Percentiles rank a stretch among this genome's conserved stretches.
These are phyloP conservation scores for Melastoma candidum DNA, from an alignment of 441 rosid genomes.

Conservation along the genomic window DNA sequence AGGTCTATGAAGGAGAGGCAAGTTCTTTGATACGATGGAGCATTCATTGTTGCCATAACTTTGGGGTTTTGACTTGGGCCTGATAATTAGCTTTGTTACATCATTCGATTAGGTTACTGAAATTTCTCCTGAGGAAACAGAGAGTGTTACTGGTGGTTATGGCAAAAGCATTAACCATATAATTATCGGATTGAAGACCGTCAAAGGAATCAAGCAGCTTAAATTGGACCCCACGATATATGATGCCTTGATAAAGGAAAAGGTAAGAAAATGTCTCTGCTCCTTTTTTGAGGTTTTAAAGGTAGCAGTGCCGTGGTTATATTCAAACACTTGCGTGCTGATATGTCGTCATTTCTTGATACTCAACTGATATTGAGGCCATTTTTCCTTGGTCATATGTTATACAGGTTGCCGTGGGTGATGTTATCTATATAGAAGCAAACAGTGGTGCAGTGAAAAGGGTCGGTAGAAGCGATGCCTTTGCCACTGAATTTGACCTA, in stretches of 20 bases:
- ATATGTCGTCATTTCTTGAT: too few species aligned
- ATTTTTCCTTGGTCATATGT: background rate
- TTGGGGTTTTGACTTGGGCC: background rate
- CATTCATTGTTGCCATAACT: background rate
- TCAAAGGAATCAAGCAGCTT: conserved; percentile 93
- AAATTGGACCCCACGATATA: conserved; percentile 94
- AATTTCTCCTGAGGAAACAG: conserved; percentile 93
- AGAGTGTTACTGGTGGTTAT: conserved; percentile 85
- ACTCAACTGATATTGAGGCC: too few species aligned
- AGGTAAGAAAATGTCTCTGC: conserved; percentile 26
- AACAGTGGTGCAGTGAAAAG: conserved; percentile 97
- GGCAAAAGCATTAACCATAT: conserved; percentile 98
- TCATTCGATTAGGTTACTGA: conserved; percentile 61
- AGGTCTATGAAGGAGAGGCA: conserved; percentile 96
- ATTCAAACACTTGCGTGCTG: too few species aligned
- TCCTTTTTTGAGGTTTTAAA: background rate
- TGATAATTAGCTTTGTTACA: conserved; percentile 16
- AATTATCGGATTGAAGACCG: conserved; percentile 81
- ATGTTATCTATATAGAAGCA: conserved; percentile 95
- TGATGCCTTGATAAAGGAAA: conserved; percentile 94
- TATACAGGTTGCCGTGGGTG: conserved; percentile 87
- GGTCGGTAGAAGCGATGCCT: conserved; percentile 96
- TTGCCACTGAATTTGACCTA: conserved; percentile 92
- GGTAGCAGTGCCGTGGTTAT: too few species aligned
- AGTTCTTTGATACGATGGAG: conserved; percentile 15